These are phyloP conservation scores for Ustilago cynodontis DNA, from an alignment of 1,284 basidiomycete species.

Conservation along the genomic window DNA sequence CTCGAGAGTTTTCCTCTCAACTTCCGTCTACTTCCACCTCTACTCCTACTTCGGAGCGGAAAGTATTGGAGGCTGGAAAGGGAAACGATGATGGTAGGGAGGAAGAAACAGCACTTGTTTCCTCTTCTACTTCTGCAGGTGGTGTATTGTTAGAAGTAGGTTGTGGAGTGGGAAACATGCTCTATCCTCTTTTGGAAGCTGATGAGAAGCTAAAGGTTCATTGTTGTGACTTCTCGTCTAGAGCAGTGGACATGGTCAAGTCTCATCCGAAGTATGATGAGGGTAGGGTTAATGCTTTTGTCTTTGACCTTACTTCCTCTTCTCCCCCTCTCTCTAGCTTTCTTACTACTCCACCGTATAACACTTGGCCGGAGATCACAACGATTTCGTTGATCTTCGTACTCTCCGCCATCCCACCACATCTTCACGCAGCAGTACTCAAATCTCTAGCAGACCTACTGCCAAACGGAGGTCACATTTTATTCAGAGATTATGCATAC, in stretches of 20 bases:
- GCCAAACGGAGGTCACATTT: slow-evolving; percentile 38
- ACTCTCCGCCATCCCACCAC: slow-evolving; percentile 69
- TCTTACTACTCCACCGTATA: neutral
- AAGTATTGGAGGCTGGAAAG: no score
- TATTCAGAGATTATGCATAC: slow-evolving; percentile 70
- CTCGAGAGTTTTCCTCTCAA: slow-evolving; percentile 60
- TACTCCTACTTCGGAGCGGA: no score
- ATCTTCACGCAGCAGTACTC: slow-evolving; percentile 48
- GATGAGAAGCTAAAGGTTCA: slow-evolving; percentile 60
- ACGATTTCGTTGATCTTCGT: slow-evolving; percentile 69
- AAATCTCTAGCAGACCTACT: slow-evolving; percentile 18
- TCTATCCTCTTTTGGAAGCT: slow-evolving; percentile 62
- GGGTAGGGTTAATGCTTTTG: slow-evolving; percentile 66
- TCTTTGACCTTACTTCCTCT: slow-evolving; percentile 64
- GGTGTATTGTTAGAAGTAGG: slow-evolving; percentile 66
- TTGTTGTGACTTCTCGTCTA: slow-evolving; percentile 67
- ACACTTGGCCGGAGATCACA: slow-evolving; percentile 37
- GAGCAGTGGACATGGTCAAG: slow-evolving; percentile 66
- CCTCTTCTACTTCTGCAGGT: neutral
- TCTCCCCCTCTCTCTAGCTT: slow-evolving; percentile 13
- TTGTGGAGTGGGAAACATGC: slow-evolving; percentile 69
- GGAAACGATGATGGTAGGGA: slow-evolving; percentile 36
- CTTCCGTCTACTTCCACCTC: slow-evolving; percentile 14
- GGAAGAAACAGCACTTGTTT: slow-evolving; percentile 30
- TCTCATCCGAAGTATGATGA: slow-evolving; percentile 57